Evolutionary conservation across 768 basidiomycete genomes (phyloP).

Genomic region (Russula sp.): DNA sequence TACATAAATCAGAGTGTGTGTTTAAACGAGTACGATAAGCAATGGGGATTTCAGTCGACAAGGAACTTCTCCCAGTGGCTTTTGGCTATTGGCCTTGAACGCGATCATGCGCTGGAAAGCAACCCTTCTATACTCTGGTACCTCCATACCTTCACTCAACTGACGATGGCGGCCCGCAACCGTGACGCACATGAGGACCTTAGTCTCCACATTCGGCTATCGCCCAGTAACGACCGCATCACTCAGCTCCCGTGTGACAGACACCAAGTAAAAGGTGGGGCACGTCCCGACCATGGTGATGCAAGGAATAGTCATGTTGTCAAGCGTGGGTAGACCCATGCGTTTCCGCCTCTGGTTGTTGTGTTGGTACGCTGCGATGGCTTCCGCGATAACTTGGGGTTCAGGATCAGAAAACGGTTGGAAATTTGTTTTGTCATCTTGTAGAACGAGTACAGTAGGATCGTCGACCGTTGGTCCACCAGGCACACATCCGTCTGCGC

Average conservation of each 20-base stretch:
- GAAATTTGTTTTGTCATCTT: background rate
- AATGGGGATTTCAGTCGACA: background rate
- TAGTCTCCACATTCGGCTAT: too few relatives aligned
- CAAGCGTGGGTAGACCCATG: too few relatives aligned
- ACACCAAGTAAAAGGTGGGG: too few relatives aligned
- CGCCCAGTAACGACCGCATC: too few relatives aligned
- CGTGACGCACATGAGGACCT: too few relatives aligned
- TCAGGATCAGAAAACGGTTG: background rate
- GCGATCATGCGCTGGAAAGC: background rate
- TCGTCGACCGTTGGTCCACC: background rate
- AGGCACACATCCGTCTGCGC: background rate
- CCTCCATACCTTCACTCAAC: background rate
- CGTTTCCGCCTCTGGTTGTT: background rate
- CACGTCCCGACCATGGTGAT: too few relatives aligned
- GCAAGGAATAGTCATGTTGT: too few relatives aligned
- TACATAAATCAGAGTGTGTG: too few relatives aligned
- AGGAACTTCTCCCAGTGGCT: background rate
- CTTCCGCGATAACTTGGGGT: conserved; percentile 2
- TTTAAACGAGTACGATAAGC: background rate
- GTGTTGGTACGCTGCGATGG: background rate
- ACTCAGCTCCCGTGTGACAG: too few relatives aligned
- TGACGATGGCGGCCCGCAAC: too few relatives aligned
- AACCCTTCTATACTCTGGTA: background rate
- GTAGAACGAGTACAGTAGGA: conserved; percentile 1
- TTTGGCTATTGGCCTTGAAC: background rate